Evolutionary conservation across 768 basidiomycete species (phyloP).

Genomic region (Tephrocybe rancida): DNA sequence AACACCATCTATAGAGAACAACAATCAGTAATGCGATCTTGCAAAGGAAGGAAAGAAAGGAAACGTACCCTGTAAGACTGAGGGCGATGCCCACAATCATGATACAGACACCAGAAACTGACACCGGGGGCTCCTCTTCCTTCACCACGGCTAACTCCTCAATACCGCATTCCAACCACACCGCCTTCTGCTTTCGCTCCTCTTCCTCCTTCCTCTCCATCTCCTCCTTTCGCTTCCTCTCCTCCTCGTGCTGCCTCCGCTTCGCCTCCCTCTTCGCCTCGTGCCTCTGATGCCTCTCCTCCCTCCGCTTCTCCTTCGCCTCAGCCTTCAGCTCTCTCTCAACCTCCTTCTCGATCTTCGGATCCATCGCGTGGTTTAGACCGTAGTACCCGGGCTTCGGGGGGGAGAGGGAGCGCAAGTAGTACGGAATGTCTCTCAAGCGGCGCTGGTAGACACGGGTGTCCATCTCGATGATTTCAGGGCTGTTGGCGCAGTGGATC

Average conservation of each 20-base stretch:
- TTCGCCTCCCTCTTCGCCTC: neutral
- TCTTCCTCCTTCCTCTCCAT: neutral
- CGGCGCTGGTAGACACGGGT: neutral
- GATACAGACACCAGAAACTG: neutral
- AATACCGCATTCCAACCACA: too few species aligned
- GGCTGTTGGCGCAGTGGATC: neutral
- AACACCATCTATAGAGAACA: neutral
- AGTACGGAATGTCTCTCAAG: neutral
- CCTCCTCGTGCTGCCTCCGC: neutral
- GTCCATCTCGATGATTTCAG: neutral
- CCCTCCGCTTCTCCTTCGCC: neutral
- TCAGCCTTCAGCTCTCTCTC: neutral
- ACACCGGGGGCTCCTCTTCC: neutral
- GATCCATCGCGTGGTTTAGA: neutral
- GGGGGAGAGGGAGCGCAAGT: neutral
- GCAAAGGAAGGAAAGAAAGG: neutral
- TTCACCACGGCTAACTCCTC: too few species aligned
- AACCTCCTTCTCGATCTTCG: neutral
- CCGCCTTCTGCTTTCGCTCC: neutral
- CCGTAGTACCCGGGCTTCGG: constrained; percentile 1
- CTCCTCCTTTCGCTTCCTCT: neutral
- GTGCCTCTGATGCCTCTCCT: neutral
- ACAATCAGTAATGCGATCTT: neutral
- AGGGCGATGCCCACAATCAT: neutral
- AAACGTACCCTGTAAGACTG: neutral